A percentile compares a stretch with the other conserved stretches of the same genome.
Evolutionary conservation across 2,329 filamentous ascomycete genomes (phyloP).

Genomic region (Chlorencoelia australis): DNA sequence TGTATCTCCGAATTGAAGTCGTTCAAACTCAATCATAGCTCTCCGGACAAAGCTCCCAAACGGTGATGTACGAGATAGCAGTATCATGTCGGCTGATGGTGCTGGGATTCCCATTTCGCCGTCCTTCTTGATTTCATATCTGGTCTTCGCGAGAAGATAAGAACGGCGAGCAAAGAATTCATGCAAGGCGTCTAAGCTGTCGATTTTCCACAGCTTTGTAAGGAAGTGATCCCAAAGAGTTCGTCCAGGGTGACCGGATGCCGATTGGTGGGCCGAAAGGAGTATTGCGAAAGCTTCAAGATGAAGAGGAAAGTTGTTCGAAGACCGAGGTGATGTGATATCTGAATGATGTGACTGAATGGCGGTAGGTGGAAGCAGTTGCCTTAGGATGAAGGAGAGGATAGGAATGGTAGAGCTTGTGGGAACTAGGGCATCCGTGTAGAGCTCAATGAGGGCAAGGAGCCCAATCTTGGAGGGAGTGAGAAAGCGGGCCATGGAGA

Average conservation of each 20-base stretch:
- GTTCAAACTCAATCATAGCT: slow-evolving; percentile 67
- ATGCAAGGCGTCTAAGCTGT: slow-evolving; percentile 73
- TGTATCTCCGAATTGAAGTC: slow-evolving; percentile 70
- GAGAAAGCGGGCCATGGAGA: slow-evolving; percentile 65
- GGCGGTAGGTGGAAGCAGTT: slow-evolving; percentile 45
- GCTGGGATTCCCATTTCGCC: slow-evolving; percentile 41
- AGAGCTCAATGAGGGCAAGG: slow-evolving; percentile 71
- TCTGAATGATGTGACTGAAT: slow-evolving; percentile 18
- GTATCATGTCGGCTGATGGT: slow-evolving; percentile 42
- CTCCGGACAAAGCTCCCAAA: slow-evolving; percentile 73
- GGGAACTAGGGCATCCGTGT: slow-evolving; percentile 61
- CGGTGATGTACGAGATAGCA: slow-evolving; percentile 63
- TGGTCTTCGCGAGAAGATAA: slow-evolving; percentile 49
- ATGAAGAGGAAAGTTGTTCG: slow-evolving; percentile 38
- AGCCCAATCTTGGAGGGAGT: slow-evolving; percentile 84
- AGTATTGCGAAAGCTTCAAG: slow-evolving; percentile 50
- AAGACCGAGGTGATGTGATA: slow-evolving; percentile 3
- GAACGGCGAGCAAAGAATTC: slow-evolving; percentile 57
- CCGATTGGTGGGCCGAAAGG: slow-evolving; percentile 41
- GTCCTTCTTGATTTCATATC: slow-evolving; percentile 48
- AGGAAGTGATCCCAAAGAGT: slow-evolving; percentile 85
- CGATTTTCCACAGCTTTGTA: slow-evolving; percentile 70
- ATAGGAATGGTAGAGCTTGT: slow-evolving; percentile 62
- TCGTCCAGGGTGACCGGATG: slow-evolving; percentile 56
- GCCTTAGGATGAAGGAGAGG: slow-evolving; percentile 67